Evolutionary conservation across 306 rosid species (phyloP), one percentile per base, ranked within the genome.

Genomic region (Prunus salicina): DNA sequence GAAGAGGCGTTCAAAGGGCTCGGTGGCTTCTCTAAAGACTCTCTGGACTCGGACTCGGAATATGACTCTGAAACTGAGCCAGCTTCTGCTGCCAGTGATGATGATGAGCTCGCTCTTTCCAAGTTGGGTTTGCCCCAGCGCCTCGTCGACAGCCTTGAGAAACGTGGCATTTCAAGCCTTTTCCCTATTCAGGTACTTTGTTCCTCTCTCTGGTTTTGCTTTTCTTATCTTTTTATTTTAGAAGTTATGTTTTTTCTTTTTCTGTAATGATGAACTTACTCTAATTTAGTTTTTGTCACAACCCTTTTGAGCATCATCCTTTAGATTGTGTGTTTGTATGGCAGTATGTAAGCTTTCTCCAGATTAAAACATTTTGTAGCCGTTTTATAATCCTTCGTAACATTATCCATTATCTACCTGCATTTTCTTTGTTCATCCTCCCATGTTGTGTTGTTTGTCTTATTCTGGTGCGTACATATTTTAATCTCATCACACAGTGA

Each of bases 1-100:
- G 96, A 95, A 71, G 97, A 92, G 81, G 98, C 98, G 16, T 95
- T 95, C 72, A 85, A 86, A 79, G 90, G 95, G 0, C 60, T 90
- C 3, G 93, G 86, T 41, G 89, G 60, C 16, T 93, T 91, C 64
- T 22, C 84, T 0, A 71, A 81, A 30, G 88, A 85, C 76, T 60
- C 83, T n/a, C 62, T 87, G 3, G 81, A 50, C 78, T 71, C 73
- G 0, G 88, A 78, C 6, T 73, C 68, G n/a, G 77, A 74, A 8
- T 78, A 56, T 25, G 86, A 81, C 76, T 77, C 87, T 12, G 86
- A 82, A 34, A 68, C 82, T 2, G 79, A 79, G 11, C 52, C 63
- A 11, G 64, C 55, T 71, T 79, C 82, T 53, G 50, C 74, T 32
- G 57, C 47, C 18, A 71, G 32, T 28, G 56, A 66, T 8, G 46